A percentile compares a stretch with the other conserved stretches of the same genome.
Evolutionary conservation across 2,329 filamentous ascomycete genomes (phyloP).

Genomic region (Hypoxylon sp.): DNA sequence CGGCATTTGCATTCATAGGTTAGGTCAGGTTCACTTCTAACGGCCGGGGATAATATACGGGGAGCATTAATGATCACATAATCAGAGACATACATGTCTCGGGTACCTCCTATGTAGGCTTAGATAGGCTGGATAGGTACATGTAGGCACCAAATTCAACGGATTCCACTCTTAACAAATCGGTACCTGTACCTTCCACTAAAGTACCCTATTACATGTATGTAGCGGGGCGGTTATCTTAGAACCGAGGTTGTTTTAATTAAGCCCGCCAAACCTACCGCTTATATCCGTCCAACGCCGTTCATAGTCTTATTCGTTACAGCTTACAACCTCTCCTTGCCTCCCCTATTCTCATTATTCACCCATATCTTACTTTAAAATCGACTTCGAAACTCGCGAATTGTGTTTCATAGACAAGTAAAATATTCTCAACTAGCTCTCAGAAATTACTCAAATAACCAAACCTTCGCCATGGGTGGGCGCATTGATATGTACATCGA

Average conservation of each 20-base stretch:
- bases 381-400: not conserved
- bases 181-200: not conserved
- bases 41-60: slow-evolving; percentile 3
- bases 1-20: slow-evolving; percentile 30
- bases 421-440: not conserved
- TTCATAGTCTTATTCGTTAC: not conserved
- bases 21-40: not conserved
- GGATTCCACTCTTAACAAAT: slow-evolving; percentile 23
- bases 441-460: not conserved
- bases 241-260: slow-evolving; percentile 28
- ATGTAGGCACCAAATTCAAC: slow-evolving; percentile 5
- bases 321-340: not conserved
- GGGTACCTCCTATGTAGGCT: too few species aligned
- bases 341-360: not conserved
- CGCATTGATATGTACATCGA: slow-evolving; percentile 78
- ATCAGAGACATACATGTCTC: too few species aligned
- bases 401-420: not conserved
- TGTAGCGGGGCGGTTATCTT: slow-evolving; percentile 21
- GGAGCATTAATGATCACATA: slow-evolving; percentile 9
- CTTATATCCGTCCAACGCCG: slow-evolving; percentile 9
- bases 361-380: not conserved
- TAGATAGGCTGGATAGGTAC: slow-evolving; percentile 4
- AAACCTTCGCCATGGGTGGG: slow-evolving; percentile 64
- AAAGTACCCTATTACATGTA: not conserved
- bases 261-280: not conserved